Evolutionary conservation across 2,329 filamentous ascomycete genomes (phyloP), one percentile per base, ranked within the genome.

Genomic region (Coleophoma crateriformis): DNA sequence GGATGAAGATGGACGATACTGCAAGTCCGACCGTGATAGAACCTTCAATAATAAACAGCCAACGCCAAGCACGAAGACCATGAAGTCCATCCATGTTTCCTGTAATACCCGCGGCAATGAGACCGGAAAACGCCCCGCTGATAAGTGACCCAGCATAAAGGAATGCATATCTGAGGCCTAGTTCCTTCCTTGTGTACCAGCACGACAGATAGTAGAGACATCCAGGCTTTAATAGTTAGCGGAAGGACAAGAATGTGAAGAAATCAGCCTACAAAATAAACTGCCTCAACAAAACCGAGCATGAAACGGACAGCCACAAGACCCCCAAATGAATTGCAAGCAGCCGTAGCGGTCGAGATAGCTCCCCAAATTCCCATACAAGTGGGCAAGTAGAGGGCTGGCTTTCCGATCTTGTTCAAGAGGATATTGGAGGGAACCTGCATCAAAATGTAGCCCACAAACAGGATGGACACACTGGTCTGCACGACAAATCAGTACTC

Each of bases 21-120:
- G 62, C 49, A n/a, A 57, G 43, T 0, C 68, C 67, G 15, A 75
- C 64, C 1, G 75, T 78, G 1, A 69, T 70, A 15, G 56, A 51
- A 1, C 68, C 68, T 39, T 71, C 67, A 13, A 72, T 60, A 33
- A 75, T 71, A 50, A 78, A 79, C 0, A 77, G 63, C 76, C 76
- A 79, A 44, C 68, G 60, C 76, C 75, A 79, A 3, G 74, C 75
- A 3, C 66, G 61, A 11, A 78, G 67, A 2, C 73, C 71, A 45
- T 68, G 68, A 4, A 61, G 63, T 4, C 73, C 72, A 27, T 78
- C 71, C n/a, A 78, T 64, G 7, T 70, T 63, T 5, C 67, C 67
- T 6, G 71, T 68, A 17, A 77, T 74, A 3, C 68, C 73, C 1
- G 71, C 73, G 22, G 74, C 74, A 13, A 78, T 60, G 3, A 78